phyloP scores from a whole-genome alignment of 164 flowering plant genomes.

The Vitis cinerea region DNA sequence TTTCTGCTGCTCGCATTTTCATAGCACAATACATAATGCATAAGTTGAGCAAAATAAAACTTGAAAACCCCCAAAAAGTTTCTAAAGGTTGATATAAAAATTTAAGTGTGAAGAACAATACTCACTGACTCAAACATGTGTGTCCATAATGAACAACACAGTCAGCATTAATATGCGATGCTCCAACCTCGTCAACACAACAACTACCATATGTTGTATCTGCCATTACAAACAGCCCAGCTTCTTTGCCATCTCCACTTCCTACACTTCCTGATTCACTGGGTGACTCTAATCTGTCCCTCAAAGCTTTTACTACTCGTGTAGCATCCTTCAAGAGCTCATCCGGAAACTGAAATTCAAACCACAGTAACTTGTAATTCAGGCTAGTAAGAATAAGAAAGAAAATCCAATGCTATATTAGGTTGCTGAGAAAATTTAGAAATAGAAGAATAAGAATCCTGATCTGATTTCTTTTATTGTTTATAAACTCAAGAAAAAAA shows the following conservation, averaged over 20 bases:
- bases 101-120: slow-evolving; percentile 1
- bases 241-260: slow-evolving; percentile 21
- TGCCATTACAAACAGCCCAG: slow-evolving; percentile 80
- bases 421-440: too few species aligned
- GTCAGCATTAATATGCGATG: slow-evolving; percentile 75
- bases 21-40: too few species aligned
- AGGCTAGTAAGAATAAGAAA: neutral
- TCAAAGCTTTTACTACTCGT: slow-evolving; percentile 52
- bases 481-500: too few species aligned
- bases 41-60: too few species aligned
- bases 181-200: slow-evolving; percentile 96
- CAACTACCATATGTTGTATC: slow-evolving; percentile 94
- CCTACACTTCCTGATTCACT: slow-evolving; percentile 12
- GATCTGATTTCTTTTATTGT: too few species aligned
- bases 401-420: too few species aligned
- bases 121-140: slow-evolving; percentile 89
- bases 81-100: too few species aligned
- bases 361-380: slow-evolving; percentile 1
- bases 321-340: slow-evolving; percentile 76
- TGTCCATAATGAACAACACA: slow-evolving; percentile 91
- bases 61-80: too few species aligned
- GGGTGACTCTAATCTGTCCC: slow-evolving; percentile 32
- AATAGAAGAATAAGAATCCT: too few species aligned
- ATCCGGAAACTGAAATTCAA: slow-evolving; percentile 73
- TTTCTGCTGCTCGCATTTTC: too few species aligned